phyloP scores from a whole-genome alignment of 2,329 filamentous ascomycete species.

The Penicillium sp. region DNA sequence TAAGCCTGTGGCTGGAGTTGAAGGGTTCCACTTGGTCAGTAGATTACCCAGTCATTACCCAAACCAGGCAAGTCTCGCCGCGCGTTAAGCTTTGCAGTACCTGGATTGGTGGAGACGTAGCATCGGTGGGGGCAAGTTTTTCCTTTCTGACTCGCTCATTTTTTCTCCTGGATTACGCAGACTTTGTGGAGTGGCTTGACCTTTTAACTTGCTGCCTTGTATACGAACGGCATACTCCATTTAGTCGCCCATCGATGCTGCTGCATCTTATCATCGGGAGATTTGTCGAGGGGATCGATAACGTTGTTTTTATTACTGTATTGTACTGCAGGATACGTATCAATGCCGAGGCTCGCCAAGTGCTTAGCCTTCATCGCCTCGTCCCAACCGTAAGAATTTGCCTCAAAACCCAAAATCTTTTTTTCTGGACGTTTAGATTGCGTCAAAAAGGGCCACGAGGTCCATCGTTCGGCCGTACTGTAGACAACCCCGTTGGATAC shows the following conservation, averaged over 20 bases:
- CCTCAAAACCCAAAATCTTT: background rate
- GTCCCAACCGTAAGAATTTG: background rate
- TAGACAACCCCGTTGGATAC: no score
- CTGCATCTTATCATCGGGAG: background rate
- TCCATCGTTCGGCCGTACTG: no score
- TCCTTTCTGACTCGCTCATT: background rate
- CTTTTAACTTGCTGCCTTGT: background rate
- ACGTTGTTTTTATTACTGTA: background rate
- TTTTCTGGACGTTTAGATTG: background rate
- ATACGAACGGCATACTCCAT: background rate
- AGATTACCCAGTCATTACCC: background rate
- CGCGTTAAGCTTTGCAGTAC: constrained; percentile 5
- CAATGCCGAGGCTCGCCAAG: background rate
- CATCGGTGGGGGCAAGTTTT: constrained; percentile 1
- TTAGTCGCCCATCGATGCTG: background rate
- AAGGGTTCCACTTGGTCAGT: background rate
- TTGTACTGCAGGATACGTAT: background rate
- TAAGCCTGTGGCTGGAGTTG: background rate
- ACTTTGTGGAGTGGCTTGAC: background rate
- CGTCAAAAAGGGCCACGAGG: background rate
- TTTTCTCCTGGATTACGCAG: background rate
- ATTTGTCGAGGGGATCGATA: no score
- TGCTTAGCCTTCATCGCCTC: background rate
- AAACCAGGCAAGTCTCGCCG: background rate
- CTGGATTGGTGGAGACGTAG: constrained; percentile 1